Base-by-base conservation (phyloP, 805 yeast species). In the Cyberlindnera petersonii region DNA sequence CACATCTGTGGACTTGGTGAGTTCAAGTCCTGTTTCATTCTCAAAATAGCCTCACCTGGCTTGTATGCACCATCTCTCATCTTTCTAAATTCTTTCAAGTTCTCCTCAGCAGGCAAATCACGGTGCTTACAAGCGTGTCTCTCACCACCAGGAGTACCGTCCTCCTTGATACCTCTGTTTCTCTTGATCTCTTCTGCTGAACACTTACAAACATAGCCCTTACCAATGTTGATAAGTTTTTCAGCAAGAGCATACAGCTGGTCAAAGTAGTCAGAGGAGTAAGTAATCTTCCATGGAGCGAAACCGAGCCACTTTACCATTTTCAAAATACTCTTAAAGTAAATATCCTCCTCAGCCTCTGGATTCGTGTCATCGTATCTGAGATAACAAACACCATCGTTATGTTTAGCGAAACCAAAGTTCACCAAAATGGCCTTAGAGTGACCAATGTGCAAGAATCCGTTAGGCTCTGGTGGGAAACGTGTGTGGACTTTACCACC, bases 1-100 rank as follows among this genome's bases (percentile, higher is more conserved):
- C 99, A 93, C 98, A 93, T 93, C 68, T 93, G 98, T 14, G 99
- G 99, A 48, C 86, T 85, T 47, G 96, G 95, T 14, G 93, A 84
- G 8, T 64, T 59, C 47, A 93, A 68, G 57, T 93, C 96, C 71
- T 87, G 96, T 62, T 91, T 91, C 98, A 93, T 93, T 68, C 99
- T 82, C 59, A 93, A 72, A 9, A 88, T 87, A 22, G 96, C 98
- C 63, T 86, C 86, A 49, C 98, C 98, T 29, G 88, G 88, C 50
- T 75, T 71, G 66, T 83, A 93, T 47, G 71, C 69, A 30, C 98
- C 98, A 56, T 87, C 87, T 58, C 82, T 78, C 99, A 93, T 93
- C 42, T 75, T 80, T 60, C 96, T 76, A 65, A 93, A 93, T 61
- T 86, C 89, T 24, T 56, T 58, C 56, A 93, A 71, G 55, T 84